Evolutionary conservation across 208 protist genomes (phyloP), one percentile per base, ranked within the genome.

Genomic region (Crithidia brevicula): DNA sequence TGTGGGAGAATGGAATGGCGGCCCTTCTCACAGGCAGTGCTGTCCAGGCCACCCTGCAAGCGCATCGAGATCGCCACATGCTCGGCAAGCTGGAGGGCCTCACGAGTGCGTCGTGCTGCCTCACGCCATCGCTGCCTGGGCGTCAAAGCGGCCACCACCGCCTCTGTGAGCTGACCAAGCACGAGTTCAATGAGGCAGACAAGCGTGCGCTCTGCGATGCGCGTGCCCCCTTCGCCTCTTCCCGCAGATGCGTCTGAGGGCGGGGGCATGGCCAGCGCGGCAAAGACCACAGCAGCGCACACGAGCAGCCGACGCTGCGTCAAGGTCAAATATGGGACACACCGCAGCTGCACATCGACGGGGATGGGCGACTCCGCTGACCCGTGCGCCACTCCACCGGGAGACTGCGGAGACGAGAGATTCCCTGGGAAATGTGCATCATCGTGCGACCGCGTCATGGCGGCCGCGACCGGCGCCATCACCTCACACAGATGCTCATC

Each of bases 261-360:
- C 5, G 57, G 49, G 18, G 18, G 15, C 10, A 27, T 28, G 7
- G 23, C 15, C 7, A 73, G n/a, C 0, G 22, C 46, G 7, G 58
- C 58, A 22, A 73, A 60, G 16, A 60, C 58, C 15, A 65, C 53
- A 0, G 67, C 58, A 22, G 58, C 40, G 27, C 57, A 65, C 33
- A 73, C 67, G 15, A 73, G 46, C 34, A 65, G 43, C 15, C 58
- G 67, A 11, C 30, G 36, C 67, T 73, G 67, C 28, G 20, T 11
- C 27, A 27, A 20, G 13, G 56, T 51, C 2, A 73, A 49, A 36
- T 58, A 60, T 27, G 67, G 34, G 13, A 20, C 31, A 6, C 67
- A 38, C 2, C 46, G 58, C n/a, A 50, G 38, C 30, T 45, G 18
- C 36, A 73, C 46, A 36, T 66, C 58, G 31, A 73, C 49, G 6